Percentiles rank a stretch among this genome's conserved stretches.
Evolutionary conservation across 495 filamentous ascomycete genomes (phyloP).

Genomic region (Cryomyces minteri): DNA sequence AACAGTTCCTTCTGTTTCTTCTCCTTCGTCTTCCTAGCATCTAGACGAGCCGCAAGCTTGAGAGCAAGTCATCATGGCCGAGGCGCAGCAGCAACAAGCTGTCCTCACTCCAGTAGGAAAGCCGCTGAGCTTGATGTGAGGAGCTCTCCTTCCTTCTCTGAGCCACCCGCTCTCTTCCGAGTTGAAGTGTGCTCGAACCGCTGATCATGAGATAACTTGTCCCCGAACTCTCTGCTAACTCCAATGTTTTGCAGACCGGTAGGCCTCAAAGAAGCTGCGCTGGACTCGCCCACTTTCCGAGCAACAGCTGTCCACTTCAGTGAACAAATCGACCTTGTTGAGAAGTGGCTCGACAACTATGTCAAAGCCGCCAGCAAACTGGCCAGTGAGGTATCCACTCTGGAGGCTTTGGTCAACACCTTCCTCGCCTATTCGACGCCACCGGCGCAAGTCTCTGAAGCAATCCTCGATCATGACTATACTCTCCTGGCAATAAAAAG

Average conservation of each 20-base stretch:
- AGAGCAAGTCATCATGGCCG: too few relatives aligned
- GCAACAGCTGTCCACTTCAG: slow-evolving; percentile 74
- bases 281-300: slow-evolving; percentile 91
- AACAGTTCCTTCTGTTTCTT: too few relatives aligned
- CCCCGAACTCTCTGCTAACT: neutral
- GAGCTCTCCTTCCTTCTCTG: too few relatives aligned
- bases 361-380: slow-evolving; percentile 62
- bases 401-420: slow-evolving; percentile 50
- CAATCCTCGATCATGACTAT: slow-evolving; percentile 85
- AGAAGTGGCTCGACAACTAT: slow-evolving; percentile 86
- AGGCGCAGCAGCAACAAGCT: slow-evolving; percentile 18
- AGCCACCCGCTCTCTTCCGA: too few relatives aligned
- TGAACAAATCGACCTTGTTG: slow-evolving; percentile 80
- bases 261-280: slow-evolving; percentile 75
- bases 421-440: slow-evolving; percentile 58
- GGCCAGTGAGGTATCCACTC: slow-evolving; percentile 45
- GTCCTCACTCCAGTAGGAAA: slow-evolving; percentile 31
- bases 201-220: too few relatives aligned
- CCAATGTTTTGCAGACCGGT: slow-evolving; percentile 45
- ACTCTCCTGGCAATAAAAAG: slow-evolving; percentile 70
- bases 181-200: too few relatives aligned
- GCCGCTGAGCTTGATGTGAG: slow-evolving; percentile 39
- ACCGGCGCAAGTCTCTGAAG: slow-evolving; percentile 54
- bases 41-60: too few relatives aligned
- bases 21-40: too few relatives aligned